Evolutionary conservation across 106 monocot genomes (phyloP).

Genomic region (Dendrobium nobile): DNA sequence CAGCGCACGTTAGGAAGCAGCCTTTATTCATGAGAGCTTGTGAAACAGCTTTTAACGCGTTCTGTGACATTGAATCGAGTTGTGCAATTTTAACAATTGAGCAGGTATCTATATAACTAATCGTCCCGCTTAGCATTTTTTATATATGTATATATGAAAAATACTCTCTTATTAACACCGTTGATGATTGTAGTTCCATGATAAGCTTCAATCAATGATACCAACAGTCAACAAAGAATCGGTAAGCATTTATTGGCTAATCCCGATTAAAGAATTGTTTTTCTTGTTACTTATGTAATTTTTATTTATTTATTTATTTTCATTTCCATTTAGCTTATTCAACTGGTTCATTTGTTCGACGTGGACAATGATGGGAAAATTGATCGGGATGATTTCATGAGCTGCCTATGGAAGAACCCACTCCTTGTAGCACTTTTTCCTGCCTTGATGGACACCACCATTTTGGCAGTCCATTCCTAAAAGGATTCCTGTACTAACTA

Average conservation of each 20-base stretch:
- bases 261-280: not conserved
- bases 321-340: constrained; percentile 21
- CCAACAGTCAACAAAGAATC: constrained; percentile 14
- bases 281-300: not conserved
- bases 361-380: constrained; percentile 40
- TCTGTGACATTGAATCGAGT: constrained; percentile 7
- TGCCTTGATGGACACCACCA: not conserved
- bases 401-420: constrained; percentile 62
- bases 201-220: constrained; percentile 22
- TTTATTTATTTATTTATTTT: not conserved
- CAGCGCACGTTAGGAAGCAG: constrained; percentile 65
- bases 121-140: not conserved
- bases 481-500: not conserved
- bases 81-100: constrained; percentile 8
- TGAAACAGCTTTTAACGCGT: constrained; percentile 40
- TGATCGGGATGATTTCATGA: constrained; percentile 57
- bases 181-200: constrained; percentile 26
- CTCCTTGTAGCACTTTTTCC: constrained; percentile 59
- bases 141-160: not conserved
- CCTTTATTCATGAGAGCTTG: constrained; percentile 51
- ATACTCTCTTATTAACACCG: not conserved
- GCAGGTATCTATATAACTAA: constrained; percentile 19
- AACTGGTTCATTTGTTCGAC: constrained; percentile 37
- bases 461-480: constrained; percentile 2
- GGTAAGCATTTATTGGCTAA: constrained; percentile 22